Conservation (phyloP, 768 basidiomycete genomes). For the Neoboletus magnificus region DNA sequence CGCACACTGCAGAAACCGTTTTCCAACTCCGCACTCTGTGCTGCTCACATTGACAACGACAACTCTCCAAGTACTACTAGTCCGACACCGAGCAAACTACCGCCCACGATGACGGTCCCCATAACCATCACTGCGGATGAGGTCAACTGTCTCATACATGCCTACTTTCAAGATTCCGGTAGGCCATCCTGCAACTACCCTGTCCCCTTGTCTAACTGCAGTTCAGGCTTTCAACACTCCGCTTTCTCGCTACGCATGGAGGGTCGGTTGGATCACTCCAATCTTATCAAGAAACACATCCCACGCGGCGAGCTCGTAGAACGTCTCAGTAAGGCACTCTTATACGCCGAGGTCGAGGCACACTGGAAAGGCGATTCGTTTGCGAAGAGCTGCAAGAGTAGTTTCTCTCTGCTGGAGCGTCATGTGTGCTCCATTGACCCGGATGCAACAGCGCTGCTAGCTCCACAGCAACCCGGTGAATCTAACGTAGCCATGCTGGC, state of each 20-base stretch:
- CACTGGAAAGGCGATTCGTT: slow-evolving; percentile 70
- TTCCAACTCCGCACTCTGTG: slow-evolving; percentile 27
- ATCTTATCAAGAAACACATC: slow-evolving; percentile 67
- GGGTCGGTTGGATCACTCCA: slow-evolving; percentile 64
- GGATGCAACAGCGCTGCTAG: slow-evolving; percentile 15
- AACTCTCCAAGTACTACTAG: no score
- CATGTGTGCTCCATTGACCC: slow-evolving; percentile 66
- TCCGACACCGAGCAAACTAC: background rate
- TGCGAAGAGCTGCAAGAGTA: slow-evolving; percentile 60
- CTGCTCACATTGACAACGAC: background rate
- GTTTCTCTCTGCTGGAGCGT: slow-evolving; percentile 71
- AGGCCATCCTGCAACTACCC: background rate
- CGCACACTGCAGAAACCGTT: background rate
- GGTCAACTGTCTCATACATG: slow-evolving; percentile 80
- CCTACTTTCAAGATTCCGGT: slow-evolving; percentile 85
- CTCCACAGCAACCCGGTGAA: slow-evolving; percentile 20
- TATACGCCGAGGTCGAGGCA: slow-evolving; percentile 79
- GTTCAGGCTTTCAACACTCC: slow-evolving; percentile 71
- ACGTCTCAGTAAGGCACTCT: slow-evolving; percentile 72
- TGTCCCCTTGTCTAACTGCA: slow-evolving; percentile 7
- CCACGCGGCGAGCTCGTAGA: slow-evolving; percentile 81
- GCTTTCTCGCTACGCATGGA: slow-evolving; percentile 81
- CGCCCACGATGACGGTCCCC: slow-evolving; percentile 37
- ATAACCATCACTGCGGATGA: slow-evolving; percentile 76
- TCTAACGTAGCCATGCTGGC: background rate